Evolutionary conservation across 345 rosid genomes (phyloP).

Genomic region (Salix suchowensis): DNA sequence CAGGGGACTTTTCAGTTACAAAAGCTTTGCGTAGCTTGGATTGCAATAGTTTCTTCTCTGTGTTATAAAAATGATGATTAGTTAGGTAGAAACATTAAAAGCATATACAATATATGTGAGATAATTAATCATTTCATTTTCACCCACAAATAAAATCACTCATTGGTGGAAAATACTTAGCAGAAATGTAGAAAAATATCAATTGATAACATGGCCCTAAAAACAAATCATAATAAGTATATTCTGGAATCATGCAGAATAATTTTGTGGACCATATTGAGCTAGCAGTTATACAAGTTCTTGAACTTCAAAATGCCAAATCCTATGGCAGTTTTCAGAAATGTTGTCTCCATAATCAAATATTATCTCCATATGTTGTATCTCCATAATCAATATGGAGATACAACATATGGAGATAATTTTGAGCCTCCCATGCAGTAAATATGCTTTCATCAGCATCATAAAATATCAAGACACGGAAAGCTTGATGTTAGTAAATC

Average conservation of each 20-base stretch:
- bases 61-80: background rate
- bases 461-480: background rate
- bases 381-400: background rate
- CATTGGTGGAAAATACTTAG: background rate
- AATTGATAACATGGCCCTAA: background rate
- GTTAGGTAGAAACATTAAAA: slow-evolving; percentile 10
- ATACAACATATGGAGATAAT: background rate
- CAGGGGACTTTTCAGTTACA: slow-evolving; percentile 45
- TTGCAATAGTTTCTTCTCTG: slow-evolving; percentile 95
- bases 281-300: background rate
- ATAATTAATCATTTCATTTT: background rate
- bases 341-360: background rate
- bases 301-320: background rate
- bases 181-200: background rate
- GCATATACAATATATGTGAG: background rate
- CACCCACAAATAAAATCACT: background rate
- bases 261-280: background rate
- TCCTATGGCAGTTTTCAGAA: background rate
- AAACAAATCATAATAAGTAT: background rate
- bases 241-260: background rate
- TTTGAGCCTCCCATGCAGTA: background rate
- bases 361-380: background rate
- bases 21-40: slow-evolving; percentile 78
- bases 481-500: background rate
- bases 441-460: background rate